Conservation (phyloP, 78 protist genomes). For the Blattamonas nauphoetae region DNA sequence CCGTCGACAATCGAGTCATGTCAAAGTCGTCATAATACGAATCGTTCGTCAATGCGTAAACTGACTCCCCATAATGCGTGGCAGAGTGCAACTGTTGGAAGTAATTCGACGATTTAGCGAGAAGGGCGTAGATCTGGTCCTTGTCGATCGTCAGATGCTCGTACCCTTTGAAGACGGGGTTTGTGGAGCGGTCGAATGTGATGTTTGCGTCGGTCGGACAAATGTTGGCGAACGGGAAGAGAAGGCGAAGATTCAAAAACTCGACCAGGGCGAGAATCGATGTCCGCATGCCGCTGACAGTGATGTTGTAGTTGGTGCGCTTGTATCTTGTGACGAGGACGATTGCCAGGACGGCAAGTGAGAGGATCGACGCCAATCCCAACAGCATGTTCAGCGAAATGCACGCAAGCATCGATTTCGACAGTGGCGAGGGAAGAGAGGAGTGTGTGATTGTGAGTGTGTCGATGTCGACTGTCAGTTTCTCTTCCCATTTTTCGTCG, state of each 20-base stretch:
- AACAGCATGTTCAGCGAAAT: background rate
- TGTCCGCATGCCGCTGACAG: background rate
- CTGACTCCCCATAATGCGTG: background rate
- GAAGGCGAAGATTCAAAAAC: background rate
- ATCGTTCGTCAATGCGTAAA: background rate
- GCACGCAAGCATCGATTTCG: background rate
- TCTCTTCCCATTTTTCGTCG: background rate
- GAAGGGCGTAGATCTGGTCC: background rate
- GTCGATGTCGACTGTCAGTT: background rate
- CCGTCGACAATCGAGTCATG: background rate
- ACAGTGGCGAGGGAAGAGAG: background rate
- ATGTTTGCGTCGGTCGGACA: background rate
- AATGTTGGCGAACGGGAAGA: background rate
- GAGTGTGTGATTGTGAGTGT: background rate
- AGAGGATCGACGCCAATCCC: background rate
- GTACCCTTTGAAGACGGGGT: background rate
- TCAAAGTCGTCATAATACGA: background rate
- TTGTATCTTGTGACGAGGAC: background rate
- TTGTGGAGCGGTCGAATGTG: background rate
- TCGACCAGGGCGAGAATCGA: background rate
- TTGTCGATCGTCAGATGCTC: background rate
- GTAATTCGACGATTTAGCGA: background rate
- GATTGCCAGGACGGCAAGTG: background rate
- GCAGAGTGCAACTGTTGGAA: background rate
- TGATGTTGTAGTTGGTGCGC: background rate